Percentiles rank a stretch among this genome's conserved stretches.
phyloP scores from a whole-genome alignment of 2,329 filamentous ascomycete species.

The Xylaria hypoxylon region DNA sequence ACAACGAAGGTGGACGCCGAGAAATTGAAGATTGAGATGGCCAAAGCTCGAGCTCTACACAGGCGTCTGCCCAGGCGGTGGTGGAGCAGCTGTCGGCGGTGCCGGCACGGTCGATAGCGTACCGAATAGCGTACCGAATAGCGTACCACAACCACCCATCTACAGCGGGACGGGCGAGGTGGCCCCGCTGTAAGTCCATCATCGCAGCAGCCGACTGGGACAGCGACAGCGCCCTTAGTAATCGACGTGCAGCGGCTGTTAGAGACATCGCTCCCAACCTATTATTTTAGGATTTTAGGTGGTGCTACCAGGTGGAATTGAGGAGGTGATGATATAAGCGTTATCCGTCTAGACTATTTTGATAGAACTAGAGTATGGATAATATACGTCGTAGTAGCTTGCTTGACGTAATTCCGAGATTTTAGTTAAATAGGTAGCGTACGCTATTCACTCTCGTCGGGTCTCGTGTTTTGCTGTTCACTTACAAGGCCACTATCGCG shows the following conservation, averaged over 20 bases:
- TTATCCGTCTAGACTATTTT: not conserved
- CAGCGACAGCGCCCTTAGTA: conserved; percentile 51
- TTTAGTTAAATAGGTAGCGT: conserved; percentile 11
- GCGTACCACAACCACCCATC: conserved; percentile 4
- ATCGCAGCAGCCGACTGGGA: conserved; percentile 19
- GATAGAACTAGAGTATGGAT: not conserved
- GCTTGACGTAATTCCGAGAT: conserved; percentile 14
- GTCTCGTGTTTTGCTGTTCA: not conserved
- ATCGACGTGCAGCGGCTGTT: conserved; percentile 47
- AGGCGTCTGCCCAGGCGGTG: conserved; percentile 5
- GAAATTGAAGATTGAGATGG: conserved; percentile 33
- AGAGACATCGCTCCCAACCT: conserved; percentile 37
- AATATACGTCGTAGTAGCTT: not conserved
- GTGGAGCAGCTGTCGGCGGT: conserved; percentile 23
- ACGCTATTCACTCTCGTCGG: not conserved
- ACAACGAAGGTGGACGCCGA: conserved; percentile 17
- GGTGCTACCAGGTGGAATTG: conserved; percentile 1
- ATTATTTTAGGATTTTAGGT: not conserved
- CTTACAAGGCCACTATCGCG: not conserved
- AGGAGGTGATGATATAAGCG: not conserved
- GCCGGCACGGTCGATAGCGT: conserved; percentile 19
- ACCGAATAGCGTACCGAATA: conserved; percentile 4
- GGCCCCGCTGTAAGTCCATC: conserved; percentile 31
- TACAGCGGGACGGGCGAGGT: conserved; percentile 15
- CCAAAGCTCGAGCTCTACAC: conserved; percentile 35